A percentile compares a stretch with the other conserved stretches of the same genome.
Conservation (phyloP, 139 green algal species). For the Tetradesmus obliquus region DNA sequence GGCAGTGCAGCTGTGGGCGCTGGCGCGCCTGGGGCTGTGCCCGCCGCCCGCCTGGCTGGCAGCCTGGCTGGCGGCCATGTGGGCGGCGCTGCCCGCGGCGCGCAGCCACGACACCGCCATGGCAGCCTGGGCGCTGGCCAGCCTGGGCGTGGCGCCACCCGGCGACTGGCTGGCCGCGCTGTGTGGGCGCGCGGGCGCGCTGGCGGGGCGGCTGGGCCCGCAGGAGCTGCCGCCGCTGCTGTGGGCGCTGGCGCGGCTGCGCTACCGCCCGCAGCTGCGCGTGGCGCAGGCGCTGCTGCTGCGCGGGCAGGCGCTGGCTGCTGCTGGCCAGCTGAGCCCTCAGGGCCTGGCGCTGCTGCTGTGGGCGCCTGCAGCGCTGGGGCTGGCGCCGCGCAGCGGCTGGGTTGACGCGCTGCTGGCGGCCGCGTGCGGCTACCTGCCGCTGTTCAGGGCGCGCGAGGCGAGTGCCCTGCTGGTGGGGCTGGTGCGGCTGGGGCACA, state of each 20-base stretch:
- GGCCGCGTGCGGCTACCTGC: constrained; percentile 22
- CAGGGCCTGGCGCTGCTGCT: constrained; percentile 35
- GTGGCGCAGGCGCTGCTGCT: background rate
- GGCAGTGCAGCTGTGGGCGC: constrained; percentile 8
- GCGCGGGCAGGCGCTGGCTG: background rate
- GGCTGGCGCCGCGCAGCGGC: background rate
- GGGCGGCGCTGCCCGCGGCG: background rate
- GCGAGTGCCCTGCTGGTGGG: constrained; percentile 3
- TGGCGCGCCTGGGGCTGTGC: constrained; percentile 6
- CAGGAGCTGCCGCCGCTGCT: constrained; percentile 28
- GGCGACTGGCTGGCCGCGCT: background rate
- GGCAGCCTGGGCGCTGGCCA: constrained; percentile 15
- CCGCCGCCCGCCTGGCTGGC: constrained; percentile 16
- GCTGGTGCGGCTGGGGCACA: constrained; percentile 35
- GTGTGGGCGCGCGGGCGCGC: background rate
- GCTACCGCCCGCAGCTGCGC: constrained; percentile 7
- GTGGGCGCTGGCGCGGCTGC: constrained; percentile 32
- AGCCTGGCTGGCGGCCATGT: constrained; percentile 29
- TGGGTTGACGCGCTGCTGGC: constrained; percentile 34
- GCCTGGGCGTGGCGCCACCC: background rate
- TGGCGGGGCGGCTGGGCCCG: background rate
- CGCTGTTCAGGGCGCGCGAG: constrained; percentile 28
- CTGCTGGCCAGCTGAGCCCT: constrained; percentile 11
- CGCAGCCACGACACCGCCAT: constrained; percentile 31
- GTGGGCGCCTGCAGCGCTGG: background rate